Evolutionary conservation across 2,329 filamentous ascomycete genomes (phyloP).

Genomic region (Fusarium anguioides): DNA sequence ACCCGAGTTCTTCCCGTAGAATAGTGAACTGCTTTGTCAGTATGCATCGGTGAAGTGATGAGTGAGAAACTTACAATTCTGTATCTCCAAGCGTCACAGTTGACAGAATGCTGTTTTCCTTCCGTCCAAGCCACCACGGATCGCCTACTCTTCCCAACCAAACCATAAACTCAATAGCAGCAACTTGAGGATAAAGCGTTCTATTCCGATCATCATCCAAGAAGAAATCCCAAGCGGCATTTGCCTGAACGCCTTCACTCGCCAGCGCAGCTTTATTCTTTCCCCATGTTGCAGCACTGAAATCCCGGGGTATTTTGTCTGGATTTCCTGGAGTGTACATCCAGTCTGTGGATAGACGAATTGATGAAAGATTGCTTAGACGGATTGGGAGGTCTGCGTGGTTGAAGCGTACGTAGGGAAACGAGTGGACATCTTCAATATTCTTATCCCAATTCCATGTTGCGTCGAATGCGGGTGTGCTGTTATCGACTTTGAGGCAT

Average conservation of each 20-base stretch:
- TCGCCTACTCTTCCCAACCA: conserved; percentile 43
- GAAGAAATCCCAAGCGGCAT: conserved; percentile 46
- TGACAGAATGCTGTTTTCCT: conserved; percentile 34
- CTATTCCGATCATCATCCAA: conserved; percentile 40
- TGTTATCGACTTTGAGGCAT: conserved; percentile 42
- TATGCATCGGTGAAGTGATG: fast-evolving
- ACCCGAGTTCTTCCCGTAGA: conserved; percentile 39
- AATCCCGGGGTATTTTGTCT: conserved; percentile 14
- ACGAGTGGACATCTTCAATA: conserved; percentile 43
- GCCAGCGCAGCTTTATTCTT: conserved; percentile 31
- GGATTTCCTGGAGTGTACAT: conserved; percentile 36
- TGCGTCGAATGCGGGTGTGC: conserved; percentile 36
- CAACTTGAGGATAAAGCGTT: conserved; percentile 38
- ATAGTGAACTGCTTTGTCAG: conserved; percentile 33
- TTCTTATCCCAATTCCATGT: conserved; percentile 42
- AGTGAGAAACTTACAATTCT: conserved; percentile 31
- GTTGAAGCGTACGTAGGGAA: conserved; percentile 43
- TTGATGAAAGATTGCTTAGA: conserved; percentile 32
- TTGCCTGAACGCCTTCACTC: conserved; percentile 20
- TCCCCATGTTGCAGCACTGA: conserved; percentile 20
- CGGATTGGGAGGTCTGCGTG: conserved; percentile 34
- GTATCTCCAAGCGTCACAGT: conserved; percentile 38
- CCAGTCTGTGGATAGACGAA: conserved; percentile 40
- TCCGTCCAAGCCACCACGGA: conserved; percentile 43
- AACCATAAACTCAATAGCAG: conserved; percentile 42